phyloP scores from a whole-genome alignment of 306 rosid genomes.

The Acacia melanoxylon region DNA sequence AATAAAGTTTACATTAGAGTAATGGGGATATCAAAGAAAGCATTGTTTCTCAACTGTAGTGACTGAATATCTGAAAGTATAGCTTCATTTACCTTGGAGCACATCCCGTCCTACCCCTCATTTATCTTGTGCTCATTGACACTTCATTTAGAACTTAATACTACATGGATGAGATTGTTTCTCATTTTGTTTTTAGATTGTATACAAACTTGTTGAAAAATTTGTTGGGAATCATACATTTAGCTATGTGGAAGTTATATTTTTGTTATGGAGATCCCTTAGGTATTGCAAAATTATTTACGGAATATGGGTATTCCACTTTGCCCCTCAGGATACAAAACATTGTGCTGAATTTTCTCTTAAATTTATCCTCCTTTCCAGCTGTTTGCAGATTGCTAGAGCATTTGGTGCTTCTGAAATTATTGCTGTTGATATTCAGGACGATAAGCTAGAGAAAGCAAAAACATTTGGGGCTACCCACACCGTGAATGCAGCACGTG shows the following conservation, averaged over 20 bases:
- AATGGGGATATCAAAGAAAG: conserved; percentile 13
- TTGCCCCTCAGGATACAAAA: conserved; percentile 13
- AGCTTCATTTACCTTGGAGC: not conserved
- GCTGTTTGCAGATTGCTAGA: conserved; percentile 99
- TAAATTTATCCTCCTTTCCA: conserved; percentile 43
- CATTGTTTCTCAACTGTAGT: not conserved
- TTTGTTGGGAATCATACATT: conserved; percentile 10
- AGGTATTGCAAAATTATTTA: too few relatives aligned
- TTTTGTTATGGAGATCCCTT: too few relatives aligned
- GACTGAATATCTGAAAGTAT: not conserved
- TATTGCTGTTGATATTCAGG: conserved; percentile 89
- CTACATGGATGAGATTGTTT: not conserved
- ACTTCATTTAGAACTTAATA: not conserved
- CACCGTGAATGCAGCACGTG: conserved; percentile 70
- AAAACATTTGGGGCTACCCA: conserved; percentile 87
- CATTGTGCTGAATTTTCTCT: conserved; percentile 26
- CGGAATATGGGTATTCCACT: too few relatives aligned
- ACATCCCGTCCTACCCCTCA: not conserved
- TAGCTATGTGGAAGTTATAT: too few relatives aligned
- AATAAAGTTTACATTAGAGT: too few relatives aligned
- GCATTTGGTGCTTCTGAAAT: conserved; percentile 97
- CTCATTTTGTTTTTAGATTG: too few relatives aligned
- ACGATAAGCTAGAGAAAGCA: conserved; percentile 86
- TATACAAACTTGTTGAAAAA: not conserved
- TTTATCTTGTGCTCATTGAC: not conserved